Conservation (phyloP, 257 asterid genomes). For the Vinca minor region DNA sequence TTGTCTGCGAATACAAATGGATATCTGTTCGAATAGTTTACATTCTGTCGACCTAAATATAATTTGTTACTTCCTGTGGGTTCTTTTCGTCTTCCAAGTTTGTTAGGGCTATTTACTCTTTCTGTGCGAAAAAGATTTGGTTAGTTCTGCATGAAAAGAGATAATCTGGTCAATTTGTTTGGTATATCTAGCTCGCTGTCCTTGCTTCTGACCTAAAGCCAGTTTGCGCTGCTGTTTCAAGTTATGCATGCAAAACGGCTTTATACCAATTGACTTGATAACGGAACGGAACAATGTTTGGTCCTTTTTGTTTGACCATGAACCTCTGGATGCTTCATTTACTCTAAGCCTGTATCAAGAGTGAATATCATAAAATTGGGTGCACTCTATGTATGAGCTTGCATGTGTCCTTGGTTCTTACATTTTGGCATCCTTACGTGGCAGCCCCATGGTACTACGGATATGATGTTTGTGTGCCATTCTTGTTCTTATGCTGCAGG, state of each 20-base stretch:
- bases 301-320: not conserved
- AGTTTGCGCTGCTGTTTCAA: not conserved
- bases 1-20: conserved; percentile 2
- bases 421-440: not conserved
- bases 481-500: conserved; percentile 21
- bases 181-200: not conserved
- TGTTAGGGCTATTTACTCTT: not conserved
- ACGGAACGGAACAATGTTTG: not conserved
- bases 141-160: not conserved
- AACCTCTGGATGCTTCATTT: no score
- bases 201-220: no score
- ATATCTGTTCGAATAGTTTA: no score
- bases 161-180: not conserved
- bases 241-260: not conserved
- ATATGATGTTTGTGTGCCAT: not conserved
- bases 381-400: not conserved
- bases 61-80: not conserved
- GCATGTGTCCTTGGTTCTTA: not conserved
- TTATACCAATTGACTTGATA: not conserved
- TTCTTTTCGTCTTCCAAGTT: not conserved
- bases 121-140: no score
- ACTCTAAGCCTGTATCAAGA: not conserved
- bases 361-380: not conserved
- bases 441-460: not conserved
- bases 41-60: not conserved